Conservation (phyloP, 371 early-diverging fungal genomes). For the Lichtheimia ornata region DNA sequence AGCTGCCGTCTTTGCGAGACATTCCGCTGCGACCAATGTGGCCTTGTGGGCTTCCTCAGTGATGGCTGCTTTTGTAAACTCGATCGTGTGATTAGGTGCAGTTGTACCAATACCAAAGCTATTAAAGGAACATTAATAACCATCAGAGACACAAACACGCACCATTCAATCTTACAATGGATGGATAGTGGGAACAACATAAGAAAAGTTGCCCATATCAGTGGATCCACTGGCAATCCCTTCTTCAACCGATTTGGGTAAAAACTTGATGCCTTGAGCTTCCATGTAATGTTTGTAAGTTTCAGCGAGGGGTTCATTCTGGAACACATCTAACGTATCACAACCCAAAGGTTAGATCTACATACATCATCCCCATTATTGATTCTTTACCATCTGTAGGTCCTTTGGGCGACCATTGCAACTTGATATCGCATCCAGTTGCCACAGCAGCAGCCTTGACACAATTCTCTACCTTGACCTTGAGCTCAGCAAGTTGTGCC, state of each 20-base stretch:
- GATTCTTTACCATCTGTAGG: slow-evolving; percentile 66
- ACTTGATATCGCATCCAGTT: slow-evolving; percentile 65
- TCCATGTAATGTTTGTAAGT: slow-evolving; percentile 59
- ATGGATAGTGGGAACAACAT: slow-evolving; percentile 43
- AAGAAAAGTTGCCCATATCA: slow-evolving; percentile 76
- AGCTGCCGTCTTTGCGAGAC: slow-evolving; percentile 12
- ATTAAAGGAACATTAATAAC: not conserved
- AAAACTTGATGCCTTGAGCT: slow-evolving; percentile 38
- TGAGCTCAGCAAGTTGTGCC: slow-evolving; percentile 43
- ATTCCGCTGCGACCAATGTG: slow-evolving; percentile 34
- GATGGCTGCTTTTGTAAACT: slow-evolving; percentile 62
- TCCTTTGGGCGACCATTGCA: slow-evolving; percentile 75
- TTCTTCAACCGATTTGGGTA: slow-evolving; percentile 39
- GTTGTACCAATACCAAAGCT: slow-evolving; percentile 29
- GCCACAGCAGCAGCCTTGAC: slow-evolving; percentile 64
- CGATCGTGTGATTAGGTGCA: slow-evolving; percentile 62
- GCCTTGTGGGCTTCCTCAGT: slow-evolving; percentile 59
- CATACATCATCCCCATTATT: not conserved
- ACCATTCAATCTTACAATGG: slow-evolving; percentile 22
- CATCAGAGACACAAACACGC: not conserved
- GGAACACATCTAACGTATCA: slow-evolving; percentile 38
- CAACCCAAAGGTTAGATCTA: no score
- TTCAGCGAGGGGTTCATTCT: slow-evolving; percentile 58
- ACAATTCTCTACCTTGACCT: slow-evolving; percentile 39
- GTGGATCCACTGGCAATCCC: slow-evolving; percentile 51